A percentile compares a stretch with the other conserved stretches of the same genome.
Evolutionary conservation across 441 rosid species (phyloP).

Genomic region (Melastoma candidum): DNA sequence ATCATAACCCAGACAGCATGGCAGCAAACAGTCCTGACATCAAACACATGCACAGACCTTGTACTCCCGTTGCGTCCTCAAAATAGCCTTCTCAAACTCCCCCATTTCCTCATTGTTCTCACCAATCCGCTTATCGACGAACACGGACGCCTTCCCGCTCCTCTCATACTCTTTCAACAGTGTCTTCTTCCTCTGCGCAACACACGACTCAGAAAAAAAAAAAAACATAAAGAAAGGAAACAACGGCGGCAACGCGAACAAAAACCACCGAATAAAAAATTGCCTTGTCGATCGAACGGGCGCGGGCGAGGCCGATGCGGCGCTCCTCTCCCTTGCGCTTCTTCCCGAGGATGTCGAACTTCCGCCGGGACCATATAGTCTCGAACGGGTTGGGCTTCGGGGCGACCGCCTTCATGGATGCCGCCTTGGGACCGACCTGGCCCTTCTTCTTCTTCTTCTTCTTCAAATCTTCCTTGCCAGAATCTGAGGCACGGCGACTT

Average conservation of each 20-base stretch:
- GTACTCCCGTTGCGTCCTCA: slow-evolving; percentile 78
- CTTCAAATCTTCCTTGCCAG: slow-evolving; percentile 18
- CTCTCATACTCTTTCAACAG: slow-evolving; percentile 73
- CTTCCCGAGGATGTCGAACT: slow-evolving; percentile 80
- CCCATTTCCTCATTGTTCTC: slow-evolving; percentile 58
- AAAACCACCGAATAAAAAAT: background rate
- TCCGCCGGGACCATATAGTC: slow-evolving; percentile 75
- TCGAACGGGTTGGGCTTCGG: slow-evolving; percentile 63
- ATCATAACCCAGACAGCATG: background rate
- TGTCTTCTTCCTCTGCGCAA: slow-evolving; percentile 61
- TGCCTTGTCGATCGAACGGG: slow-evolving; percentile 59
- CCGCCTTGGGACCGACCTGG: slow-evolving; percentile 36
- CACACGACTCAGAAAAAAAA: background rate
- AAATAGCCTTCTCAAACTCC: slow-evolving; percentile 70
- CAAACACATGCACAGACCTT: slow-evolving; percentile 34
- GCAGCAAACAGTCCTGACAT: background rate
- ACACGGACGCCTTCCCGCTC: slow-evolving; percentile 61
- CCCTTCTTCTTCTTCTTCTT: slow-evolving; percentile 23
- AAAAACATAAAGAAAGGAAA: background rate
- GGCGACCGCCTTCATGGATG: slow-evolving; percentile 54
- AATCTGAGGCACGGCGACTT: slow-evolving; percentile 7
- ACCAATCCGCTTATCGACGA: slow-evolving; percentile 78
- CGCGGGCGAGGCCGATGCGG: slow-evolving; percentile 57
- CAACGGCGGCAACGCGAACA: background rate
- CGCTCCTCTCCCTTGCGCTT: slow-evolving; percentile 82